These are phyloP conservation scores for Populus ilicifolia DNA, from an alignment of 345 rosid species.

Conservation along the genomic window DNA sequence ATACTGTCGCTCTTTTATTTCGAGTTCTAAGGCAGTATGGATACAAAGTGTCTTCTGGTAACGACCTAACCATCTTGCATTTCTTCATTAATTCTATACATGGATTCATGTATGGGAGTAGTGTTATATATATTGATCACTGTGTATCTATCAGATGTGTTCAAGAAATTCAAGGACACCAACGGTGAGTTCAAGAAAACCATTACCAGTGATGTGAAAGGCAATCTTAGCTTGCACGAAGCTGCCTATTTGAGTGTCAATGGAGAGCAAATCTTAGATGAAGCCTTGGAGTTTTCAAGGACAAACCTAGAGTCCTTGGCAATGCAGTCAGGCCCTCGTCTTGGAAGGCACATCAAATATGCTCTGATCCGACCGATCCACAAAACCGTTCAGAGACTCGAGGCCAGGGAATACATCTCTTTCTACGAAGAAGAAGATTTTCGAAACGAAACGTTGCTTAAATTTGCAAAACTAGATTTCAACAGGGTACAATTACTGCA, in stretches of 20 bases:
- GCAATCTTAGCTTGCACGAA: slow-evolving; percentile 36
- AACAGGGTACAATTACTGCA: slow-evolving; percentile 12
- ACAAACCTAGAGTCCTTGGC: neutral
- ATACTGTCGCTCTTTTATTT: neutral
- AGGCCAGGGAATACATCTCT: neutral
- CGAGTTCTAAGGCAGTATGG: slow-evolving; percentile 2
- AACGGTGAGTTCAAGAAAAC: no score
- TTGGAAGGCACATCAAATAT: neutral
- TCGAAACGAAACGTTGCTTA: neutral
- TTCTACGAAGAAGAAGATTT: slow-evolving; percentile 5
- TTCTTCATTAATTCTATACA: no score
- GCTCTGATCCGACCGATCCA: neutral
- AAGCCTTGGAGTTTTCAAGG: slow-evolving; percentile 24
- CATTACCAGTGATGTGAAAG: slow-evolving; percentile 20
- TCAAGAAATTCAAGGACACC: neutral
- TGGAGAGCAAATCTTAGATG: slow-evolving; percentile 32
- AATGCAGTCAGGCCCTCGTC: neutral
- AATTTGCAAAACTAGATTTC: slow-evolving; percentile 15
- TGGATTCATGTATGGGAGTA: no score
- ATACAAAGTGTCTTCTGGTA: neutral
- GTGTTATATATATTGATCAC: no score
- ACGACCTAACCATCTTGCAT: neutral
- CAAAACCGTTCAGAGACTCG: neutral
- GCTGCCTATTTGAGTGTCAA: slow-evolving; percentile 26
- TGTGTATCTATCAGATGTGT: slow-evolving; percentile 18